Evolutionary conservation across 129 eudicot genomes (phyloP).

Genomic region (Escallonia herrerae): DNA sequence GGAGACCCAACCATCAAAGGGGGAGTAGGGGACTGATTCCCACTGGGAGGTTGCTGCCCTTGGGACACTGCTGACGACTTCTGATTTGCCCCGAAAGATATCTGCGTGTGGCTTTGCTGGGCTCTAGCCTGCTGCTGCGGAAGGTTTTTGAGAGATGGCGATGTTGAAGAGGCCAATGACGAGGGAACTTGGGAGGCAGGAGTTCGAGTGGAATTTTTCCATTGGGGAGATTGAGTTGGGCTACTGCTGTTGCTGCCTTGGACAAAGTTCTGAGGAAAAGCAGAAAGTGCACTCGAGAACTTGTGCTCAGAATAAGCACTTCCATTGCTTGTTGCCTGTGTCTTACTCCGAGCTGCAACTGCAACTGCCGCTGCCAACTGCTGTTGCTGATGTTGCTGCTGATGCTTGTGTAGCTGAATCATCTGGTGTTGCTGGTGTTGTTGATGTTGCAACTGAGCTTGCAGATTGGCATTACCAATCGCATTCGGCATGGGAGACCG

Average conservation of each 20-base stretch:
- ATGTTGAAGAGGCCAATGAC: conserved; percentile 31
- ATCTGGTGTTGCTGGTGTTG: conserved; percentile 49
- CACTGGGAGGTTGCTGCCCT: conserved; percentile 42
- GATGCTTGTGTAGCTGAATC: conserved; percentile 18
- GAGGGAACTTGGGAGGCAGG: conserved; percentile 58
- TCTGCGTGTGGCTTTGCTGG: conserved; percentile 69
- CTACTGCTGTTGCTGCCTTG: conserved; percentile 45
- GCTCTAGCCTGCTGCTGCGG: conserved; percentile 59
- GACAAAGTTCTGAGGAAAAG: conserved; percentile 48
- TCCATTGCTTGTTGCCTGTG: conserved; percentile 52
- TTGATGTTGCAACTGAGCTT: conserved; percentile 55
- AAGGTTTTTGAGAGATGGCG: conserved; percentile 47
- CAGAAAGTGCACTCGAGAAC: conserved; percentile 47
- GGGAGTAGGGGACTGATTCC: conserved; percentile 48
- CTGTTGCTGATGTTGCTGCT: conserved; percentile 8
- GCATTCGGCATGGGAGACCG: conserved; percentile 33
- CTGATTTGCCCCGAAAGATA: conserved; percentile 62
- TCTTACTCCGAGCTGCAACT: not conserved
- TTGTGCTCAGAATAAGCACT: conserved; percentile 49
- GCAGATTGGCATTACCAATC: conserved; percentile 32
- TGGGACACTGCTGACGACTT: conserved; percentile 33
- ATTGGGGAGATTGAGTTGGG: conserved; percentile 71
- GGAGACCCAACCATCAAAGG: conserved; percentile 86
- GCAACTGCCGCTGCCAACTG: no score
- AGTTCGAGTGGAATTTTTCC: conserved; percentile 63